Conservation (phyloP, 1,284 basidiomycete genomes). For the Naganishia sp. region DNA sequence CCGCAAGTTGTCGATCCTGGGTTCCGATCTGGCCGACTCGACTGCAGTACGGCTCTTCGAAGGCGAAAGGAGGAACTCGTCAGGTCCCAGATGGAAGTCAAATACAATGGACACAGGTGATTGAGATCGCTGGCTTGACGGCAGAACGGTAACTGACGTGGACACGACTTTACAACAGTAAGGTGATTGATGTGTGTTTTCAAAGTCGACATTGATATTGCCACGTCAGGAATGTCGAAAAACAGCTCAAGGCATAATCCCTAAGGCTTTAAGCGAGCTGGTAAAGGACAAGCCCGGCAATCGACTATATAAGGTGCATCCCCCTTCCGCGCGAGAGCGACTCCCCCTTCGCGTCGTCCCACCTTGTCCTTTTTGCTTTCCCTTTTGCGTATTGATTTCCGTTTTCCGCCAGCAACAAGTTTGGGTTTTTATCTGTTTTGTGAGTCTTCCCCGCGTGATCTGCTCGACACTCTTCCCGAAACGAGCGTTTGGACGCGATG, state of each 20-base stretch:
- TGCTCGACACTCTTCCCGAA: too few species aligned
- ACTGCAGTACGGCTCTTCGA: not conserved
- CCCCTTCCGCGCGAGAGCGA: conserved; percentile 4
- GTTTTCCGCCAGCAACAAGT: not conserved
- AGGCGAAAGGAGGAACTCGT: not conserved
- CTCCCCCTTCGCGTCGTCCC: too few species aligned
- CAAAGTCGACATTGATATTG: not conserved
- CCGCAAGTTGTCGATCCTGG: not conserved
- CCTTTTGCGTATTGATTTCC: not conserved
- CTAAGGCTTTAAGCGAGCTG: not conserved
- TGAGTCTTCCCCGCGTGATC: too few species aligned
- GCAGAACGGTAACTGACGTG: not conserved
- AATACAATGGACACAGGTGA: too few species aligned
- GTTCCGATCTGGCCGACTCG: not conserved
- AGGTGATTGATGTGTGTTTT: not conserved
- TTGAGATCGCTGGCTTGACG: too few species aligned
- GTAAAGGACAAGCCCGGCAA: not conserved
- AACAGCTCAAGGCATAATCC: not conserved
- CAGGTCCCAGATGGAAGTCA: too few species aligned
- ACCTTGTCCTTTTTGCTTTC: not conserved
- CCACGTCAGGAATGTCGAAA: conserved; percentile 6
- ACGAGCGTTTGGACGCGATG: too few species aligned
- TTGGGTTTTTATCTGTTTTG: too few species aligned
- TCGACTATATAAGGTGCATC: conserved; percentile 10
- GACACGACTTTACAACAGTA: not conserved